A percentile compares a stretch with the other conserved stretches of the same genome.
Conservation (phyloP, 805 yeast species). For the Suhomyces sp. region DNA sequence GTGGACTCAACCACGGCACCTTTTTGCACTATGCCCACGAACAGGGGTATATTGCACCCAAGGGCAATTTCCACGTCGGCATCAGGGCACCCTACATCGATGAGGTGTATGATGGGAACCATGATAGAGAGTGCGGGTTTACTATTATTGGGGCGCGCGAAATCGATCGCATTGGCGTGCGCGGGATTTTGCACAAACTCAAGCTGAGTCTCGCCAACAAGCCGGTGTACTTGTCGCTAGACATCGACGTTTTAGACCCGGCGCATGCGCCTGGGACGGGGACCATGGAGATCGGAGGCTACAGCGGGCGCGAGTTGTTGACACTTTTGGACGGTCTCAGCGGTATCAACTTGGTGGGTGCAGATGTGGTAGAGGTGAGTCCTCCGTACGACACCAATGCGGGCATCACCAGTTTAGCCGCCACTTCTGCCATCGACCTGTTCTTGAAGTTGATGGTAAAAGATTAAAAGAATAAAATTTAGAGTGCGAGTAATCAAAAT, state of each 20-base stretch:
- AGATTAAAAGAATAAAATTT: background rate
- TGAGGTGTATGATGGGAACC: constrained; percentile 31
- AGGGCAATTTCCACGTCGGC: constrained; percentile 58
- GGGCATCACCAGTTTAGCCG: constrained; percentile 61
- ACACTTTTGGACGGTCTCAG: constrained; percentile 57
- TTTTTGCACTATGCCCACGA: constrained; percentile 69
- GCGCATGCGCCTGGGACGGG: constrained; percentile 78
- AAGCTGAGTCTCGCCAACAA: constrained; percentile 31
- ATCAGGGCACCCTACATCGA: constrained; percentile 60
- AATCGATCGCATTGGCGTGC: constrained; percentile 39
- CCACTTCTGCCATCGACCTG: constrained; percentile 59
- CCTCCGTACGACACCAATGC: constrained; percentile 63
- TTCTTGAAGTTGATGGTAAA: constrained; percentile 46
- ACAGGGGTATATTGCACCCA: constrained; percentile 52
- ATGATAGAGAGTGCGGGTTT: constrained; percentile 54
- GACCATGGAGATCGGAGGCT: constrained; percentile 75
- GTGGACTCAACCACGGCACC: constrained; percentile 64
- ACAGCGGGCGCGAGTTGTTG: constrained; percentile 59
- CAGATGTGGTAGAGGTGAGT: constrained; percentile 72
- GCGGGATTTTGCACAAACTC: constrained; percentile 35
- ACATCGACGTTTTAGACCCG: constrained; percentile 69
- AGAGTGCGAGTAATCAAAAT: too few relatives aligned
- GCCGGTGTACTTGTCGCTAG: constrained; percentile 47
- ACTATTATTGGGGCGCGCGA: constrained; percentile 45
- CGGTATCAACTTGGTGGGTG: constrained; percentile 63